Conservation (phyloP, 2,329 filamentous ascomycete species). For the Ophiobolus disseminans region DNA sequence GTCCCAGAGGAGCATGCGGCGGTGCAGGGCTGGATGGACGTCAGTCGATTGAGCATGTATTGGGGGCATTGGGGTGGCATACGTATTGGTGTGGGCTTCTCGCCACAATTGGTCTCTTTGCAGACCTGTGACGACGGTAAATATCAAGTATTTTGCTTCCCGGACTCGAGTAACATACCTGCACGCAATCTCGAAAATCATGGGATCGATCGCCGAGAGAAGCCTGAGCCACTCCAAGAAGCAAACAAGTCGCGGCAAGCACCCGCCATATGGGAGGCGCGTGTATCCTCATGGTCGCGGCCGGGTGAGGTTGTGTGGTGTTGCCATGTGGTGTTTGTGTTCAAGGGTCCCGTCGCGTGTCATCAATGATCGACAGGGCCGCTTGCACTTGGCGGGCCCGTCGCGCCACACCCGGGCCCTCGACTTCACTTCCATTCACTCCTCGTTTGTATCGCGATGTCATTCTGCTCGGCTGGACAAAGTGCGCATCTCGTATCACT, state of each 20-base stretch:
- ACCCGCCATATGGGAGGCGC: conserved; percentile 31
- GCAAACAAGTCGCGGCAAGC: conserved; percentile 34
- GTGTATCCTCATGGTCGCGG: conserved; percentile 36
- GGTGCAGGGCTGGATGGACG: conserved; percentile 71
- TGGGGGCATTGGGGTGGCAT: conserved; percentile 57
- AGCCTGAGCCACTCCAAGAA: conserved; percentile 59
- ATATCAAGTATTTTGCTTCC: conserved; percentile 15
- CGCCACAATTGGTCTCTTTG: conserved; percentile 77
- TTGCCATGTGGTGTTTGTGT: conserved; percentile 26
- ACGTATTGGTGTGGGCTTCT: conserved; percentile 72
- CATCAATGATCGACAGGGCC: conserved; percentile 2
- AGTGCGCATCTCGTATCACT: not conserved
- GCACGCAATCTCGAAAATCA: conserved; percentile 85
- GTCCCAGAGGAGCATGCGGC: conserved; percentile 87
- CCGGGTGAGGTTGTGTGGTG: not conserved
- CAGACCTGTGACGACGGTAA: conserved; percentile 68
- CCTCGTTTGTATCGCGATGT: no score
- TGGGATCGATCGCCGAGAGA: conserved; percentile 85
- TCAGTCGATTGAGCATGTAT: no score
- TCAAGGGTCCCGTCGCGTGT: conserved; percentile 15
- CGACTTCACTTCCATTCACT: no score
- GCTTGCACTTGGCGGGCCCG: conserved; percentile 12
- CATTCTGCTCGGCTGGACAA: no score
- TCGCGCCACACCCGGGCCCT: no score
- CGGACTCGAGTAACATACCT: conserved; percentile 62